Percentiles rank a stretch among this genome's conserved stretches.
Evolutionary conservation across 2,329 filamentous ascomycete genomes (phyloP).

Genomic region (Cryphonectria parasitica): DNA sequence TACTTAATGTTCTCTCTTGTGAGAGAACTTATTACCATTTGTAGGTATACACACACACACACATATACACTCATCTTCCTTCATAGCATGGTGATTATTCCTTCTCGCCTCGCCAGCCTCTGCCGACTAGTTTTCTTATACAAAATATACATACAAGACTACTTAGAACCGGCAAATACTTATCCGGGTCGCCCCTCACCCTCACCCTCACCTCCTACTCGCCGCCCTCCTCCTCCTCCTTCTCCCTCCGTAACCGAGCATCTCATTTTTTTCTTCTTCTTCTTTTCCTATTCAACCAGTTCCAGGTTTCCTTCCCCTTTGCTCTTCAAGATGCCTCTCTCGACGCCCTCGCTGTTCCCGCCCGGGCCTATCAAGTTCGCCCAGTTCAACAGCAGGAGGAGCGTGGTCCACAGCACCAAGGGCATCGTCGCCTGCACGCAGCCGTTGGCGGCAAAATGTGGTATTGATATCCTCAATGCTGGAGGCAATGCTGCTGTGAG

Average conservation of each 20-base stretch:
- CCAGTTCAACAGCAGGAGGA: slow-evolving; percentile 78
- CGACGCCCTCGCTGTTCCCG: slow-evolving; percentile 52
- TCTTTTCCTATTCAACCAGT: too few relatives aligned
- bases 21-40: too few relatives aligned
- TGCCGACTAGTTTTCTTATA: too few relatives aligned
- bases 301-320: background rate
- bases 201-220: background rate
- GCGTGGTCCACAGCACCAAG: slow-evolving; percentile 90
- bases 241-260: too few relatives aligned
- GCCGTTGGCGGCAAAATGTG: slow-evolving; percentile 85
- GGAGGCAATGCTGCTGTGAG: slow-evolving; percentile 92
- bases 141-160: background rate
- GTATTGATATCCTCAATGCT: slow-evolving; percentile 79
- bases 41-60: too few relatives aligned
- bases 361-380: slow-evolving; percentile 55
- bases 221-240: too few relatives aligned
- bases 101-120: too few relatives aligned
- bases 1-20: too few relatives aligned
- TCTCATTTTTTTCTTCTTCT: too few relatives aligned
- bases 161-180: too few relatives aligned
- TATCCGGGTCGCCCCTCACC: too few relatives aligned
- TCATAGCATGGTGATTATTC: too few relatives aligned
- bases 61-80: background rate
- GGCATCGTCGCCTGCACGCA: slow-evolving; percentile 91
- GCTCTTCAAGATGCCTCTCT: slow-evolving; percentile 49